Evolutionary conservation across 169 alveolate species (phyloP), one percentile per base, ranked within the genome.

Genomic region (Nephromyces sp.): DNA sequence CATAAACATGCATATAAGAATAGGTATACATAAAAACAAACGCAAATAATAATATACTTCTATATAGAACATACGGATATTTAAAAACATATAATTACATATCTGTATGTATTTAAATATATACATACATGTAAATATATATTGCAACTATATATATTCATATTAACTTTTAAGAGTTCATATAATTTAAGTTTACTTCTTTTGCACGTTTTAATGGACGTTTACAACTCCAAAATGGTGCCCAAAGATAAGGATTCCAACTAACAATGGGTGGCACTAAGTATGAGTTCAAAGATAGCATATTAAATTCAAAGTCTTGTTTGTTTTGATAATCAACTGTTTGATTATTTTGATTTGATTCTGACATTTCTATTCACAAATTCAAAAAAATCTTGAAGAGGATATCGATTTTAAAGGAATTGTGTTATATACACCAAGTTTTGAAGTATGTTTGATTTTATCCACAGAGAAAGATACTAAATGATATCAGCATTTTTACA

Each of bases 171-270:
- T 5, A 61, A 15, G 0, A 8, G 67, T 21, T 15, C 29, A 6
- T 5, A 15, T n/a, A 66, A 5, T 4, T 15, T 0, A 6, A 2
- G 21, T 71, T 3, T 25, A 75, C 81, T 21, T 75, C 72, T 24
- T 66, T 73, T 24, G 81, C 81, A 2, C 81, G 28, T 27, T 66
- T 53, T 3, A 32, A n/a, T 1, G 81, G 71, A 22, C 75, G 65
- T 28, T 68, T 66, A 66, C 81, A 75, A 25, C 72, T 52, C 81
- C 81, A 75, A 31, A 75, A 75, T 33, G 81, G 67, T 6, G 76
- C 81, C 81, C 81, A 75, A 6, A 75, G 51, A 28, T 75, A 67
- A 1, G 81, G 81, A 6, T 75, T 75, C 81, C 81, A 75, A 0
- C 77, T 53, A 28, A 75, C 35, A 22, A 43, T 6, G 1, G 81